phyloP scores from a whole-genome alignment of 2,329 filamentous ascomycete genomes.

The Botrytis byssoidea region DNA sequence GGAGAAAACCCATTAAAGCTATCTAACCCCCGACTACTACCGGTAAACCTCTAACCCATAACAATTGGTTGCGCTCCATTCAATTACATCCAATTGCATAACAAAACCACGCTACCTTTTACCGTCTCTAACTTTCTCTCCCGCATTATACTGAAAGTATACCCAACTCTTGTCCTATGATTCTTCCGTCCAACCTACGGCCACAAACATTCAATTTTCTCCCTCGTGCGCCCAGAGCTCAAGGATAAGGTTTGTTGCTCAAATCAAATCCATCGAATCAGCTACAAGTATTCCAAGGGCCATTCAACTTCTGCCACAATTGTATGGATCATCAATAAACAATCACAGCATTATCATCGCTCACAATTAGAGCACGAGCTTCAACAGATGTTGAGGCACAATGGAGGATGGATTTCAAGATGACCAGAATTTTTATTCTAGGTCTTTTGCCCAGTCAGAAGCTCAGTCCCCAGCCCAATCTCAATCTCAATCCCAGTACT shows the following conservation, averaged over 20 bases:
- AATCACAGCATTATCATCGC: conserved; percentile 19
- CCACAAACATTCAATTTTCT: conserved; percentile 5
- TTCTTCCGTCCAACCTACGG: conserved; percentile 5
- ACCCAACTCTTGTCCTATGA: conserved; percentile 3
- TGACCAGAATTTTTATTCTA: conserved; percentile 40
- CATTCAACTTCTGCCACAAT: conserved; percentile 24
- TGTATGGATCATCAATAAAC: conserved; percentile 22
- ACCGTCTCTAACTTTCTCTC: neutral
- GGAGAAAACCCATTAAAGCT: conserved; percentile 6
- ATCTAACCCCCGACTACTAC: neutral
- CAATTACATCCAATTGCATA: conserved; percentile 16
- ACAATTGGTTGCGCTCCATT: neutral
- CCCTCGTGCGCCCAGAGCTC: conserved; percentile 14
- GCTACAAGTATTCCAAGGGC: conserved; percentile 6
- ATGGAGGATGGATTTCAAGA: conserved; percentile 38
- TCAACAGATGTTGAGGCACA: conserved; percentile 35
- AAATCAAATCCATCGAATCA: conserved; percentile 18
- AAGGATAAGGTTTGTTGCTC: conserved; percentile 19
- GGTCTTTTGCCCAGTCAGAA: conserved; percentile 25
- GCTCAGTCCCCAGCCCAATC: conserved; percentile 16
- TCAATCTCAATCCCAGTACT: conserved; percentile 14
- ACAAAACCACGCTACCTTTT: neutral
- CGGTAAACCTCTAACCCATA: conserved; percentile 12
- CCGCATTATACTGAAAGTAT: conserved; percentile 13
- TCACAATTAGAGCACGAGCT: conserved; percentile 17